Conservation (phyloP, 2,329 filamentous ascomycete species). For the Podosphaera fusca region DNA sequence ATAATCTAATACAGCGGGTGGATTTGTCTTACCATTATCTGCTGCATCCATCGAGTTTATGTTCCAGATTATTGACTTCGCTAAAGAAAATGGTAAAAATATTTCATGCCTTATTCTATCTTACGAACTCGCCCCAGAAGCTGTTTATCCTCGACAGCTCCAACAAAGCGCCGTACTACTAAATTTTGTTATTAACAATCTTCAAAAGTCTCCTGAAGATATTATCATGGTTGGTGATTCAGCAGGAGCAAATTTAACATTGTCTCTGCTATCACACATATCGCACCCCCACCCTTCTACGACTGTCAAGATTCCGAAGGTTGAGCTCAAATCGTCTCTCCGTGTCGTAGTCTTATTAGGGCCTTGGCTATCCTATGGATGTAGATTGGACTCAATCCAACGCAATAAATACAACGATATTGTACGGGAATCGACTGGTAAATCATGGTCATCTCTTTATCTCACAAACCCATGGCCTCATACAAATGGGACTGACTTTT, state of each 20-base stretch:
- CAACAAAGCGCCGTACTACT: constrained; percentile 22
- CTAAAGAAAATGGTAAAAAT: constrained; percentile 20
- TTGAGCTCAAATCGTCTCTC: constrained; percentile 22
- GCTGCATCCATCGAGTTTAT: constrained; percentile 23
- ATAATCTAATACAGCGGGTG: constrained; percentile 23
- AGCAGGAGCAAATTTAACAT: constrained; percentile 25
- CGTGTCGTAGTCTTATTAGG: constrained; percentile 29
- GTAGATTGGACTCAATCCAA: constrained; percentile 19
- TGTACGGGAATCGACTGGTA: constrained; percentile 20
- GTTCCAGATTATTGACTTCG: constrained; percentile 6
- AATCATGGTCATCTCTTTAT: constrained; percentile 25
- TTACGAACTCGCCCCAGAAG: constrained; percentile 29
- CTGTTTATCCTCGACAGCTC: constrained; percentile 24
- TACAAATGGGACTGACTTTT: constrained; percentile 20
- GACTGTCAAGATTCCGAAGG: constrained; percentile 28
- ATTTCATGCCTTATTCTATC: constrained; percentile 29
- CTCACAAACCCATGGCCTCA: constrained; percentile 17
- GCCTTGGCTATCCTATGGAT: constrained; percentile 32
- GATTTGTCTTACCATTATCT: constrained; percentile 26
- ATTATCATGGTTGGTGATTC: constrained; percentile 29
- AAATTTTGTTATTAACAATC: constrained; percentile 19
- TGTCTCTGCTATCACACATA: constrained; percentile 25
- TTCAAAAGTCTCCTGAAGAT: constrained; percentile 9
- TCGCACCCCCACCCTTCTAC: constrained; percentile 33
- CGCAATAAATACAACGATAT: constrained; percentile 28